These are phyloP conservation scores for Chalciporus piperatoides DNA, from an alignment of 1,284 basidiomycete genomes.

Conservation along the genomic window DNA sequence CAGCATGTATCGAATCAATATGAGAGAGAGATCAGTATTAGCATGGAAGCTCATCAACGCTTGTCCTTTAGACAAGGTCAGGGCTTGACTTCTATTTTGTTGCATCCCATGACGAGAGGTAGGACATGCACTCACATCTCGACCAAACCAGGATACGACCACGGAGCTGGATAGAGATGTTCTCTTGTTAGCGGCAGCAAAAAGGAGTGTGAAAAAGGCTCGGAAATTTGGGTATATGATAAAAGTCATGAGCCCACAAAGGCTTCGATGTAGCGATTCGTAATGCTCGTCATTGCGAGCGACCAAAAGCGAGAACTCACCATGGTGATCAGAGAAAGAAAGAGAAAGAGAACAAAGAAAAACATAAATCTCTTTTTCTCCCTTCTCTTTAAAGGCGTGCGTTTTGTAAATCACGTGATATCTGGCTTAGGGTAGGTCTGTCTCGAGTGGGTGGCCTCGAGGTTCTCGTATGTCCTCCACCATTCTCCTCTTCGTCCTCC, in stretches of 20 bases:
- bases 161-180: background rate
- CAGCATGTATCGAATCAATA: constrained; percentile 9
- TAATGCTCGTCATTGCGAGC: constrained; percentile 55
- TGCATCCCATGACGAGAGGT: constrained; percentile 47
- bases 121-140: constrained; percentile 38
- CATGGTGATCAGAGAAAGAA: constrained; percentile 10
- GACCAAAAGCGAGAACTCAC: constrained; percentile 19
- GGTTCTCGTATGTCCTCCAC: constrained; percentile 6
- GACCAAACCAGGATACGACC: background rate
- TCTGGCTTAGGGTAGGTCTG: constrained; percentile 24
- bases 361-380: constrained; percentile 13
- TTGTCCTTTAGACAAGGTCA: constrained; percentile 70
- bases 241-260: constrained; percentile 52
- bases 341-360: constrained; percentile 21
- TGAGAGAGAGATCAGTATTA: constrained; percentile 62
- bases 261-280: constrained; percentile 84
- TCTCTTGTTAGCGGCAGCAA: constrained; percentile 17
- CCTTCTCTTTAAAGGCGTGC: too few relatives aligned
- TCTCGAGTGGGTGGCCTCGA: constrained; percentile 17
- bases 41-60: constrained; percentile 75
- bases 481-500: constrained; percentile 16
- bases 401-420: constrained; percentile 32
- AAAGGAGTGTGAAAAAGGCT: constrained; percentile 35
- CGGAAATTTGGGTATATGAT: constrained; percentile 88
- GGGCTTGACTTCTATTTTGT: constrained; percentile 86